Percentiles rank a stretch among this genome's conserved stretches.
Conservation (phyloP, 1,139 yeast species). For the Pichia sp. region DNA sequence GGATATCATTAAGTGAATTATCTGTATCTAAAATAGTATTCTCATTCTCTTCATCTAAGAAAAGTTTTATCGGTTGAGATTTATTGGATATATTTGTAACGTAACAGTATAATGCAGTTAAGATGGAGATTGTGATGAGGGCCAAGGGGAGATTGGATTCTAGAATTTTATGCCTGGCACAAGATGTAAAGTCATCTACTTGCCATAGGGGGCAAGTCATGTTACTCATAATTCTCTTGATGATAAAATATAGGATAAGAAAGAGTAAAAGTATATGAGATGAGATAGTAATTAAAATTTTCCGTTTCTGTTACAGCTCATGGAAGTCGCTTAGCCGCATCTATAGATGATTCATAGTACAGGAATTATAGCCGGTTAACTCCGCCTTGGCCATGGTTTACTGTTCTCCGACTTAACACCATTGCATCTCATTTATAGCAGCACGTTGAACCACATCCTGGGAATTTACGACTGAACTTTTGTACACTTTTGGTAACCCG, state of each 20-base stretch:
- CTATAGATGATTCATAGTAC: no score
- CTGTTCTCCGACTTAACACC: no score
- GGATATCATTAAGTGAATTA: not conserved
- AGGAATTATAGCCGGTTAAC: no score
- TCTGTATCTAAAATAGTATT: no score
- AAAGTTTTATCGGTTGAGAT: not conserved
- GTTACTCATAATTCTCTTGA: slow-evolving; percentile 4
- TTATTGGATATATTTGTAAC: not conserved
- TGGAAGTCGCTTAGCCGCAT: no score
- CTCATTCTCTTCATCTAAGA: not conserved
- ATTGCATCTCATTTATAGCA: no score
- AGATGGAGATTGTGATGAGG: not conserved
- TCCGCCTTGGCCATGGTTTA: no score
- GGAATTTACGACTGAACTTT: no score
- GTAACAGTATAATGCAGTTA: not conserved
- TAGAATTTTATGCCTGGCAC: slow-evolving; percentile 35
- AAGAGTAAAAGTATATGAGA: not conserved
- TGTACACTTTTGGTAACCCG: no score
- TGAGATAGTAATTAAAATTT: not conserved
- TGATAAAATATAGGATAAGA: not conserved
- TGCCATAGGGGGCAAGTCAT: slow-evolving; percentile 29
- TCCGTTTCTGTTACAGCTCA: no score
- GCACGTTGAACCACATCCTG: no score
- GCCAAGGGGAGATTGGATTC: slow-evolving; percentile 25
- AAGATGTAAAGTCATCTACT: slow-evolving; percentile 39